Base-by-base conservation (phyloP, 371 early-diverging fungal species). In the Amoeboradix gromovi region DNA sequence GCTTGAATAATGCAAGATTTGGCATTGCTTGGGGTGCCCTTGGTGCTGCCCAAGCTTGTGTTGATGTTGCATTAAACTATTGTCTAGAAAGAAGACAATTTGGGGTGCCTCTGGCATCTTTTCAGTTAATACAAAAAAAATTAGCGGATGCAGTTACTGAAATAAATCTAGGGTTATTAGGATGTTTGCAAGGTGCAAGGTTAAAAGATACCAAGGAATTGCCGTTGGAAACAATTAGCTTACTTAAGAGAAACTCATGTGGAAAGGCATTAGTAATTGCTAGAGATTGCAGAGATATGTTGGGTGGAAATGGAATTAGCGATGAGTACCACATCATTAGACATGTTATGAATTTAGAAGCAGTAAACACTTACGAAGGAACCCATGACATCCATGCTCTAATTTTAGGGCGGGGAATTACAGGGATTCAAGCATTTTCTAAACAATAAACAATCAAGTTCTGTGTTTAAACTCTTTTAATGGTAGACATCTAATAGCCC, bases 11-110 rank as follows among this genome's bases (percentile, higher is more conserved):
- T 74, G 97, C 97, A 29, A 86, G 97, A 30, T 93, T 84, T 71
- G 97, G 97, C 69, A 96, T 96, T 73, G 83, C 95, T 1, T 96
- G 95, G 95, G 97, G 97, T 73, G 87, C 89, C 12, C 78, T 96
- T 30, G 97, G 97, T 66, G 92, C 97, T 27, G 96, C 97, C 31
- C 94, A 96, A 77, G 82, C 82, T 71, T 96, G 97, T 76, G 77
- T 96, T 67, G 75, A 77, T 28, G 85, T 86, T 73, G 94, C 97
- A 1, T 81, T 95, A 70, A 83, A 90, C 30, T 95, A 95, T 74
- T 84, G 89, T 1, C 75, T 94, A 69, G 82, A 91, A 71, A 71
- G 94, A 71, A 84, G 86, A 76, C 96, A 87, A 77, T 96, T 96
- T 74, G 91, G 90, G 31, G 84, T 84, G 0, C 96, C 96, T 16